A percentile compares a stretch with the other conserved stretches of the same genome.
These are phyloP conservation scores for Stagonosporopsis tanaceti DNA, from an alignment of 2,329 filamentous ascomycete species.

Conservation along the genomic window DNA sequence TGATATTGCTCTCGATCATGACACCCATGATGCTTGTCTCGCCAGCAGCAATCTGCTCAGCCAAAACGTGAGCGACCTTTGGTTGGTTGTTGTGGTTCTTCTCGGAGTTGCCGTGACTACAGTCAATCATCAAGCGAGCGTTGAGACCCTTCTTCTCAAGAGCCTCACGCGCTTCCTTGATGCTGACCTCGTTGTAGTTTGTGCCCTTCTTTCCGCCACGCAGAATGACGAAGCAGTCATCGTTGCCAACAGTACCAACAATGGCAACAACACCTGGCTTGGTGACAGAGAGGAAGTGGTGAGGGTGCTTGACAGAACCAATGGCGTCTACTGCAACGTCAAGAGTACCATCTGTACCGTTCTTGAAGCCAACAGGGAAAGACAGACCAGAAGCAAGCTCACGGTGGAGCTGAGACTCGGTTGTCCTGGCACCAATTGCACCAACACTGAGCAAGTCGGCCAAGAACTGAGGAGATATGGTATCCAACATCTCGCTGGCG, in stretches of 20 bases:
- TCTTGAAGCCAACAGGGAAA: slow-evolving; percentile 99
- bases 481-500: slow-evolving; percentile 97
- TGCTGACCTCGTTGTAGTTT: slow-evolving; percentile 88
- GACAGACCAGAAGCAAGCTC: slow-evolving; percentile 92
- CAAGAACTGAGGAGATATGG: slow-evolving; percentile 95
- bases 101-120: slow-evolving; percentile 93
- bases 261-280: slow-evolving; percentile 96
- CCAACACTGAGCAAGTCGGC: slow-evolving; percentile 91
- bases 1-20: slow-evolving; percentile 98
- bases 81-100: slow-evolving; percentile 99
- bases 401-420: slow-evolving; percentile 93
- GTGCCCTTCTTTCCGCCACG: slow-evolving; percentile 91
- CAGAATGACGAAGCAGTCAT: slow-evolving; percentile 96
- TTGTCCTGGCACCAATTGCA: slow-evolving; percentile 94
- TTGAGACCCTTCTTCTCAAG: slow-evolving; percentile 76
- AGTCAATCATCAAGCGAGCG: slow-evolving; percentile 93
- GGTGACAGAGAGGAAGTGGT: slow-evolving; percentile 97
- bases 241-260: slow-evolving; percentile 91
- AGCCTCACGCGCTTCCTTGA: slow-evolving; percentile 81
- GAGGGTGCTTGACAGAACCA: slow-evolving; percentile 87
- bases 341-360: slow-evolving; percentile 92
- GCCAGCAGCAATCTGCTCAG: slow-evolving; percentile 83
- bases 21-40: slow-evolving; percentile 92
- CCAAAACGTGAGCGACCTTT: slow-evolving; percentile 83
- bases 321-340: slow-evolving; percentile 95